Evolutionary conservation across 2,329 filamentous ascomycete genomes (phyloP).

Genomic region (Teratosphaeria pseudoeucalypti): DNA sequence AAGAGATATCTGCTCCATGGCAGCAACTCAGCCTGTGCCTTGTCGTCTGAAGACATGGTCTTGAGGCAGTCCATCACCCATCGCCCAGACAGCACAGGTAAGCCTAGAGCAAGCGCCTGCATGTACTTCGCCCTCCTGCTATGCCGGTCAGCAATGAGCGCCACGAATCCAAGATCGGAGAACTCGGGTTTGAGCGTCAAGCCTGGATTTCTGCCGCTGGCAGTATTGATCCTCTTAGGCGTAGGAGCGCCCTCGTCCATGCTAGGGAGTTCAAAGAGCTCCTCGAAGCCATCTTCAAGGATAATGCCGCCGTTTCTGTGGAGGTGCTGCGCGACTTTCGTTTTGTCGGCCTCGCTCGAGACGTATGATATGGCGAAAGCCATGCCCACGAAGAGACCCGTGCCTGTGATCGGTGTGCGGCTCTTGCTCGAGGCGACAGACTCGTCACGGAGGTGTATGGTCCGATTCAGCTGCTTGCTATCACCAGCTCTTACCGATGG

Average conservation of each 20-base stretch:
- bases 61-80: conserved; percentile 68
- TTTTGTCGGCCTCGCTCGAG: conserved; percentile 45
- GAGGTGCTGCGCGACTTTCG: conserved; percentile 53
- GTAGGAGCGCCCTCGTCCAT: conserved; percentile 14
- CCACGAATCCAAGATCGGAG: conserved; percentile 62
- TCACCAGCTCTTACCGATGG: conserved; percentile 6
- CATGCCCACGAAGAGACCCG: conserved; percentile 63
- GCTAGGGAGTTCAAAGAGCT: conserved; percentile 55
- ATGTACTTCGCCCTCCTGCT: conserved; percentile 86
- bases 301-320: conserved; percentile 60
- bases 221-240: conserved; percentile 9
- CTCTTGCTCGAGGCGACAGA: conserved; percentile 12
- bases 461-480: neutral
- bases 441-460: conserved; percentile 17
- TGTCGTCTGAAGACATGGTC: conserved; percentile 7
- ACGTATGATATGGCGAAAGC: conserved; percentile 74
- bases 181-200: conserved; percentile 39
- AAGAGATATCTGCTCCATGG: conserved; percentile 76
- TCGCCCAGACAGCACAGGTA: conserved; percentile 73
- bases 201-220: neutral
- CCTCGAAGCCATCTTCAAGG: conserved; percentile 66
- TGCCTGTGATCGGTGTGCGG: conserved; percentile 16
- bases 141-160: conserved; percentile 75
- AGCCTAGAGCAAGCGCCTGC: conserved; percentile 79
- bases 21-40: conserved; percentile 45